phyloP scores from a whole-genome alignment of 78 protist species.

The Emiliania huxleyi region DNA sequence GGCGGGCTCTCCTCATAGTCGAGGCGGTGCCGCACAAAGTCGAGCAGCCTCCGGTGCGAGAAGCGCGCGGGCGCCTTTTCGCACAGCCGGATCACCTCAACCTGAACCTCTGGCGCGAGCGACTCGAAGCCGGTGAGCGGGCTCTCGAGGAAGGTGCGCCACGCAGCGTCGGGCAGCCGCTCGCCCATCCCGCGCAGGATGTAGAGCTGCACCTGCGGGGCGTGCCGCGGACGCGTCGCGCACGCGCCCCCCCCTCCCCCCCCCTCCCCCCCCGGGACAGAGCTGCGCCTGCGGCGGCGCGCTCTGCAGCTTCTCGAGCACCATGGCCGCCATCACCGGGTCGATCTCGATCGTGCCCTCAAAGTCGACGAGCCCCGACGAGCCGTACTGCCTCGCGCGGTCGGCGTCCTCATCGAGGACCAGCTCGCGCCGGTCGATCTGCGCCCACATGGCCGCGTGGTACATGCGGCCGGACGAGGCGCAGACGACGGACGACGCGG shows the following conservation, averaged over 20 bases:
- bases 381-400: neutral
- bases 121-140: neutral
- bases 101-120: neutral
- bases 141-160: neutral
- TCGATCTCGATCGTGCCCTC: neutral
- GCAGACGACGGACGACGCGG: neutral
- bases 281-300: conserved; percentile 4
- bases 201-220: conserved; percentile 7
- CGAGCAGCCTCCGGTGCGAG: neutral
- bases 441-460: neutral
- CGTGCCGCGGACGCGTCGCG: too few species aligned
- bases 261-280: too few species aligned
- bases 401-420: neutral
- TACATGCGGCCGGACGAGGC: neutral
- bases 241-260: too few species aligned
- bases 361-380: neutral
- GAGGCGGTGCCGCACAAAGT: too few species aligned
- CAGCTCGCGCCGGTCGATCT: neutral
- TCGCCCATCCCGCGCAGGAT: neutral
- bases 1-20: too few species aligned
- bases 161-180: neutral
- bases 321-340: neutral
- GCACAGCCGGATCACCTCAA: neutral
- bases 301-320: neutral
- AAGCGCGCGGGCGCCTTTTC: neutral